These are phyloP conservation scores for Pittosporum tobira DNA, from an alignment of 129 eudicot genomes.

Conservation along the genomic window DNA sequence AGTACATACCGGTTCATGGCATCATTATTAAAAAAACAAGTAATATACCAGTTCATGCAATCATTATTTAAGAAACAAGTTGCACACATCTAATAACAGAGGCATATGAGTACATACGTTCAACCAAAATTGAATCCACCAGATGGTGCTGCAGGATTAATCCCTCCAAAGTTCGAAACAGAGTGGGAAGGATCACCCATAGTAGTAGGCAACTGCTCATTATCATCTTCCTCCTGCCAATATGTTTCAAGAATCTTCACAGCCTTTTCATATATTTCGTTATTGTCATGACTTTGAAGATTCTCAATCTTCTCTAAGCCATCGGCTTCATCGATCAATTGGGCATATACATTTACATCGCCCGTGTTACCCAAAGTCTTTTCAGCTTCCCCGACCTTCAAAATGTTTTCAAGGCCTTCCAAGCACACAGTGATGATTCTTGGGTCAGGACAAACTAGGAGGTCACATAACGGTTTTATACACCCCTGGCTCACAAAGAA, in stretches of 20 bases:
- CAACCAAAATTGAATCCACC: slow-evolving; percentile 34
- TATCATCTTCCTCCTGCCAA: slow-evolving; percentile 34
- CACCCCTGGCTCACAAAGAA: slow-evolving; percentile 62
- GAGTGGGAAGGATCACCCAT: slow-evolving; percentile 20
- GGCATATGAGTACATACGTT: slow-evolving; percentile 11
- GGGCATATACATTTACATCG: slow-evolving; percentile 28
- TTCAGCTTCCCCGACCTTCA: slow-evolving; percentile 38
- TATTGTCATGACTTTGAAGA: slow-evolving; percentile 38
- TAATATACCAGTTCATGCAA: neutral
- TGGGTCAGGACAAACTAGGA: slow-evolving; percentile 31
- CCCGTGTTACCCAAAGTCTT: slow-evolving; percentile 27
- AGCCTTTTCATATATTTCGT: slow-evolving; percentile 37
- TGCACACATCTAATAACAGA: neutral
- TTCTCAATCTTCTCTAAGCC: slow-evolving; percentile 39
- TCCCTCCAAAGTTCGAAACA: slow-evolving; percentile 29
- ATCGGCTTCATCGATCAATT: slow-evolving; percentile 37
- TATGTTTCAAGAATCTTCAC: slow-evolving; percentile 37
- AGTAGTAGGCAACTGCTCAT: slow-evolving; percentile 31
- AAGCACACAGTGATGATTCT: slow-evolving; percentile 36
- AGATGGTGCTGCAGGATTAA: slow-evolving; percentile 26
- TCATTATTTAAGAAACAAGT: neutral
- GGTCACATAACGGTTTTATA: slow-evolving; percentile 70
- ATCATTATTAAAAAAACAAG: no score
- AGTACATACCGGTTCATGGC: neutral
- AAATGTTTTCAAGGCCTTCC: slow-evolving; percentile 37